These are phyloP conservation scores for Teratosphaeria gauchensis DNA, from an alignment of 2,329 filamentous ascomycete species.

Conservation along the genomic window DNA sequence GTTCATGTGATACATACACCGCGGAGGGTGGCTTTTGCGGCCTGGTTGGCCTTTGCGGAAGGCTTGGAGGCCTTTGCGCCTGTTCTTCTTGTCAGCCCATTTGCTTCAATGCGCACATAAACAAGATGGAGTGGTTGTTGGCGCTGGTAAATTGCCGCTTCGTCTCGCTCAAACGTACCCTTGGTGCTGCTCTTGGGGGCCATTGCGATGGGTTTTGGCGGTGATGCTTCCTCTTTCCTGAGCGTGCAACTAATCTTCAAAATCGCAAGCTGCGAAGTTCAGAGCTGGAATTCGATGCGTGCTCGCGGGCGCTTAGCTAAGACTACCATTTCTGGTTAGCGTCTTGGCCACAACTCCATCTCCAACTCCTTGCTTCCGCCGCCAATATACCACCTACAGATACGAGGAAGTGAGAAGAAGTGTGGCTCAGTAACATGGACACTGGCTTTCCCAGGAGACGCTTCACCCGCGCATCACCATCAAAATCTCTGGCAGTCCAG, in stretches of 20 bases:
- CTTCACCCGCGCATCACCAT: too few species aligned
- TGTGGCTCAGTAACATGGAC: too few species aligned
- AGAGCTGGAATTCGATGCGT: not conserved
- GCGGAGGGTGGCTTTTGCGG: conserved; percentile 92
- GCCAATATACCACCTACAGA: too few species aligned
- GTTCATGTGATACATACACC: conserved; percentile 58
- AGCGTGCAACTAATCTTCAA: not conserved
- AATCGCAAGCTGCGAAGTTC: not conserved
- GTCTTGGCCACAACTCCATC: not conserved
- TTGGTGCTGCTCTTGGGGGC: conserved; percentile 17
- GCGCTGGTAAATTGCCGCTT: not conserved
- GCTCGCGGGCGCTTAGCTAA: not conserved
- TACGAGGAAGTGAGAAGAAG: too few species aligned
- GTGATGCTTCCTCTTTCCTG: not conserved
- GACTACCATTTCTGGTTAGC: not conserved
- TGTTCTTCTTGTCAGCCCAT: conserved; percentile 24
- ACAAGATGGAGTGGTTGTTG: conserved; percentile 4
- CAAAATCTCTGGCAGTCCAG: too few species aligned
- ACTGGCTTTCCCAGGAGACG: too few species aligned
- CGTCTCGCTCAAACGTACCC: conserved; percentile 12
- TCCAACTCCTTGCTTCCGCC: not conserved
- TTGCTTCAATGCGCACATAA: not conserved
- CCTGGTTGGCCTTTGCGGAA: conserved; percentile 70
- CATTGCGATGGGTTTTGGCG: conserved; percentile 15
- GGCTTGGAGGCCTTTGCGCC: conserved; percentile 48